Conservation (phyloP, 2,329 filamentous ascomycete species). For the Orbilia brochopaga region DNA sequence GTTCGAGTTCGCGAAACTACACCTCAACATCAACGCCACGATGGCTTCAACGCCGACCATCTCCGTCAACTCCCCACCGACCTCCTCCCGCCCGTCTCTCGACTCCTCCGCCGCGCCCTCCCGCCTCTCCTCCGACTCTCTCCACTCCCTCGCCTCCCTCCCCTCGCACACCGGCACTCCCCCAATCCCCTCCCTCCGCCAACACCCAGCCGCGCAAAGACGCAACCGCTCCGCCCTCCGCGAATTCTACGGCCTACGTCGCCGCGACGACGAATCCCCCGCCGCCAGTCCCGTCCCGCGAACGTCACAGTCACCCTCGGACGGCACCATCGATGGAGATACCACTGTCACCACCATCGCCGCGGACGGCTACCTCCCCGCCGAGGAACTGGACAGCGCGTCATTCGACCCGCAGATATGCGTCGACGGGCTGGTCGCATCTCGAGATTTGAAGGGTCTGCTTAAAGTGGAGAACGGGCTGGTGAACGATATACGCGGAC, state of each 20-base stretch:
- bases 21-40: constrained; percentile 2
- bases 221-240: constrained; percentile 84
- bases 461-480: constrained; percentile 73
- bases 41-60: constrained; percentile 47
- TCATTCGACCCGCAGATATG: constrained; percentile 76
- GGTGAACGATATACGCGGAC: constrained; percentile 75
- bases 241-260: constrained; percentile 89
- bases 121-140: constrained; percentile 57
- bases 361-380: constrained; percentile 57
- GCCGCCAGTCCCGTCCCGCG: constrained; percentile 56
- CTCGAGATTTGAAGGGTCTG: constrained; percentile 71
- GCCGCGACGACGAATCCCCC: constrained; percentile 57
- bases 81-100: constrained; percentile 46
- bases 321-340: background rate
- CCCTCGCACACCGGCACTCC: constrained; percentile 38
- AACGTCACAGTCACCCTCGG: constrained; percentile 51
- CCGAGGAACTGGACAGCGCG: constrained; percentile 74
- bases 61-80: constrained; percentile 47
- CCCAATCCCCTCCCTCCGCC: constrained; percentile 60
- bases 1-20: background rate
- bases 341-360: too few species aligned
- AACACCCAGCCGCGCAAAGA: constrained; percentile 57
- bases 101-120: constrained; percentile 42
- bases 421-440: constrained; percentile 67
- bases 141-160: constrained; percentile 45